Conservation (phyloP, 495 filamentous ascomycete species). For the Platismatia glauca region DNA sequence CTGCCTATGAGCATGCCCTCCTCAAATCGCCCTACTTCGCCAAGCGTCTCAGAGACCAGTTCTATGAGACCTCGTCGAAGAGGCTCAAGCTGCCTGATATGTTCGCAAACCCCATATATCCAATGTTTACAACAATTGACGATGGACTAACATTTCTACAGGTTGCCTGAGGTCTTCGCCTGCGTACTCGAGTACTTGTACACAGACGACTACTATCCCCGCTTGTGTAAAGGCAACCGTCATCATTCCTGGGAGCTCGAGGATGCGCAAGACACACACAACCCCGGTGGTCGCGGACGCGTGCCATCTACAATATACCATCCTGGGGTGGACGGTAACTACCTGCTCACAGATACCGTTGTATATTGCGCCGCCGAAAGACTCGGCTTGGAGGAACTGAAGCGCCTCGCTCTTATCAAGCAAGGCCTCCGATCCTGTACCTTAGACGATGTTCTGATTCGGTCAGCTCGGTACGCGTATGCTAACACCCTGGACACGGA, state of each 20-base stretch:
- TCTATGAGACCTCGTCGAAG: slow-evolving; percentile 45
- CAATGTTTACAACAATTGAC: not conserved
- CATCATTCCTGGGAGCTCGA: slow-evolving; percentile 61
- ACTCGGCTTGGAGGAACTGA: slow-evolving; percentile 78
- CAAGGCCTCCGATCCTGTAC: slow-evolving; percentile 83
- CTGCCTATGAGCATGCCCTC: slow-evolving; percentile 60
- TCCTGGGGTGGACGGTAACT: slow-evolving; percentile 53
- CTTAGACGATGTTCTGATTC: slow-evolving; percentile 76
- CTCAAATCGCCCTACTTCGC: slow-evolving; percentile 52
- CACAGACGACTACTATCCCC: slow-evolving; percentile 61
- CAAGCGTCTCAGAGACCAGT: slow-evolving; percentile 46
- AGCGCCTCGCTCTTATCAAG: slow-evolving; percentile 81
- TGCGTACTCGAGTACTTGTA: slow-evolving; percentile 62
- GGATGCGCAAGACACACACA: slow-evolving; percentile 38
- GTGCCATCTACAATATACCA: slow-evolving; percentile 67
- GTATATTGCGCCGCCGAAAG: slow-evolving; percentile 86
- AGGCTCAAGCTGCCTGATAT: slow-evolving; percentile 55
- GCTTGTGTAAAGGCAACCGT: slow-evolving; percentile 41
- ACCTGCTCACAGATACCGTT: slow-evolving; percentile 78
- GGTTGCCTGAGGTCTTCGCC: slow-evolving; percentile 57
- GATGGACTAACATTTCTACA: slow-evolving; percentile 16
- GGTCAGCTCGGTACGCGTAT: slow-evolving; percentile 86
- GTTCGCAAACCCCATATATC: slow-evolving; percentile 24
- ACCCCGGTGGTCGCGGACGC: slow-evolving; percentile 49
- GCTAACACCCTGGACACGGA: slow-evolving; percentile 88